A percentile compares a stretch with the other conserved stretches of the same genome.
phyloP scores from a whole-genome alignment of 805 yeast species.

The Spathaspora arborariae region DNA sequence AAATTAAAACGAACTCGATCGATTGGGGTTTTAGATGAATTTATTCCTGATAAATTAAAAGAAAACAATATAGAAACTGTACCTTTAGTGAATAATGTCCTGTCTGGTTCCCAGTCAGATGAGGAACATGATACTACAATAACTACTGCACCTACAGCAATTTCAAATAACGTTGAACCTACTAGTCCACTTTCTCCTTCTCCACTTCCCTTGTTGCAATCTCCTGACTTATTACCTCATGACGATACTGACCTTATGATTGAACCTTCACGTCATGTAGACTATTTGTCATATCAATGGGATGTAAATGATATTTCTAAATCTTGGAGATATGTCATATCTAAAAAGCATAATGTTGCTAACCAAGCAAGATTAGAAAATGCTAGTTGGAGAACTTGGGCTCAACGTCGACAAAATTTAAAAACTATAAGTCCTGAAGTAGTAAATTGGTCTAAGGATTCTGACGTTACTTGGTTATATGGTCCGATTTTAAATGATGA shows the following conservation, averaged over 20 bases:
- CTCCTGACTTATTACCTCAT: conserved; percentile 45
- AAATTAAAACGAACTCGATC: conserved; percentile 79
- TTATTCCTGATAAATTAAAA: conserved; percentile 32
- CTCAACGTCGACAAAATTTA: conserved; percentile 63
- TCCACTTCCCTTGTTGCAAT: conserved; percentile 7
- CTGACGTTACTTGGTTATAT: conserved; percentile 96
- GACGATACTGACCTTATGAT: conserved; percentile 79
- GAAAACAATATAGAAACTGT: background rate
- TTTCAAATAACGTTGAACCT: background rate
- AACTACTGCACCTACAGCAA: background rate
- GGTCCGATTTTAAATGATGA: conserved; percentile 70
- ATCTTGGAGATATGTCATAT: conserved; percentile 91
- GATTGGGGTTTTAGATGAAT: conserved; percentile 74
- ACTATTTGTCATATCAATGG: conserved; percentile 94
- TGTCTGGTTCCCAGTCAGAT: background rate
- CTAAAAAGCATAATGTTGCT: conserved; percentile 79
- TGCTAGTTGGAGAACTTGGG: conserved; percentile 96
- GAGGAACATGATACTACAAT: too few relatives aligned
- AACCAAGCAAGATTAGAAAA: conserved; percentile 40
- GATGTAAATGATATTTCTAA: conserved; percentile 88
- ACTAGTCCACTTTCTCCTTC: conserved; percentile 1
- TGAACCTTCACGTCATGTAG: conserved; percentile 89
- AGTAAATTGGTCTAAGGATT: conserved; percentile 95
- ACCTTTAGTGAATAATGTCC: background rate
- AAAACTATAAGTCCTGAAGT: conserved; percentile 85